Conservation (phyloP, 2,329 filamentous ascomycete species). For the Emergomyces pasteurianus region DNA sequence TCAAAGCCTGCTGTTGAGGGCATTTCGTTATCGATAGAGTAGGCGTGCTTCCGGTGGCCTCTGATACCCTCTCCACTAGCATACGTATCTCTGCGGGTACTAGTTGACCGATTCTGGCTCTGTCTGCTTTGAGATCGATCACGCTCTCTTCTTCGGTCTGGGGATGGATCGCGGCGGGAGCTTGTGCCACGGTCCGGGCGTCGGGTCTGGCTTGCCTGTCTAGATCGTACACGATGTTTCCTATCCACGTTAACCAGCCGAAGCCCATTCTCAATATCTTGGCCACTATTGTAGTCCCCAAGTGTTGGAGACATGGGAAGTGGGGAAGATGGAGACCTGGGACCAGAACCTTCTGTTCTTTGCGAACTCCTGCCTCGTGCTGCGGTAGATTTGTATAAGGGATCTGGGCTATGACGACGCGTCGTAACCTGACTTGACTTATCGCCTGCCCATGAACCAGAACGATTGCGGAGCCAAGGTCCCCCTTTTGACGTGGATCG, state of each 20-base stretch:
- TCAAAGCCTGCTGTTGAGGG: constrained; percentile 1
- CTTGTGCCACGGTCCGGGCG: constrained; percentile 34
- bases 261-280: constrained; percentile 51
- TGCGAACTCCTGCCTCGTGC: constrained; percentile 50
- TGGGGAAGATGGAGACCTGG: constrained; percentile 68
- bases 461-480: constrained; percentile 23
- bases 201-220: constrained; percentile 41
- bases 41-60: background rate
- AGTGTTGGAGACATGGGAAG: constrained; percentile 57
- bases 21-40: background rate
- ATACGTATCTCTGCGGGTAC: background rate
- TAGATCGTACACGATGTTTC: constrained; percentile 33
- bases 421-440: constrained; percentile 30
- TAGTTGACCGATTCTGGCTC: constrained; percentile 15
- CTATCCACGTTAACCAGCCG: constrained; percentile 34
- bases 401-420: constrained; percentile 26
- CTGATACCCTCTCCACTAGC: background rate
- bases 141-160: constrained; percentile 30
- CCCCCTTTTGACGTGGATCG: constrained; percentile 16
- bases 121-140: constrained; percentile 26
- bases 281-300: constrained; percentile 38
- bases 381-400: constrained; percentile 13
- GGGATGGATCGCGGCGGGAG: constrained; percentile 34
- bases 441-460: constrained; percentile 22
- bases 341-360: constrained; percentile 45